Conservation (phyloP, 306 rosid species). For the Pterocarpus macrocarpus region DNA sequence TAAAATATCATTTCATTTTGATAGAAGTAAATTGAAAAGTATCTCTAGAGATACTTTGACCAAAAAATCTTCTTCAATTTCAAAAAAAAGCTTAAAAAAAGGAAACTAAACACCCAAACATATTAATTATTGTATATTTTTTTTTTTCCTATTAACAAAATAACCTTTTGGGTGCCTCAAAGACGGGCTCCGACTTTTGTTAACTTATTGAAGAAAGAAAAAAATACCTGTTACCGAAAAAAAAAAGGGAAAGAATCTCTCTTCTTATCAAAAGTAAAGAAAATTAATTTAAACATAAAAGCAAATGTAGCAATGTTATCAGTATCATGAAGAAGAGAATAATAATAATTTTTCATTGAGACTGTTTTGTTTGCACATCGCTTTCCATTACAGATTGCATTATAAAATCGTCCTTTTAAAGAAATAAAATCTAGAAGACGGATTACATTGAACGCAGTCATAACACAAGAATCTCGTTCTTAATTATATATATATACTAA, state of each 20-base stretch:
- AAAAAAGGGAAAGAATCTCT: neutral
- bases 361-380: neutral
- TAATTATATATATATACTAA: neutral
- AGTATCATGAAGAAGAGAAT: neutral
- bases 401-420: too few species aligned
- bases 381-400: slow-evolving; percentile 17
- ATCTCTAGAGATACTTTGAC: too few species aligned
- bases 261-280: neutral
- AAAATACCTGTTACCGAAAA: neutral
- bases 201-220: too few species aligned
- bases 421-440: neutral
- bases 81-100: too few species aligned
- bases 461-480: slow-evolving; percentile 35
- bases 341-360: neutral
- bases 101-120: too few species aligned
- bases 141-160: too few species aligned
- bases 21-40: too few species aligned
- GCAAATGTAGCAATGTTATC: neutral
- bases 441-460: slow-evolving; percentile 50
- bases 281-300: neutral
- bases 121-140: too few species aligned
- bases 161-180: too few species aligned
- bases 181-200: too few species aligned
- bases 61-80: too few species aligned
- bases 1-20: too few species aligned